Conservation (phyloP, 208 protist species). For the Naegleria fowleri region DNA sequence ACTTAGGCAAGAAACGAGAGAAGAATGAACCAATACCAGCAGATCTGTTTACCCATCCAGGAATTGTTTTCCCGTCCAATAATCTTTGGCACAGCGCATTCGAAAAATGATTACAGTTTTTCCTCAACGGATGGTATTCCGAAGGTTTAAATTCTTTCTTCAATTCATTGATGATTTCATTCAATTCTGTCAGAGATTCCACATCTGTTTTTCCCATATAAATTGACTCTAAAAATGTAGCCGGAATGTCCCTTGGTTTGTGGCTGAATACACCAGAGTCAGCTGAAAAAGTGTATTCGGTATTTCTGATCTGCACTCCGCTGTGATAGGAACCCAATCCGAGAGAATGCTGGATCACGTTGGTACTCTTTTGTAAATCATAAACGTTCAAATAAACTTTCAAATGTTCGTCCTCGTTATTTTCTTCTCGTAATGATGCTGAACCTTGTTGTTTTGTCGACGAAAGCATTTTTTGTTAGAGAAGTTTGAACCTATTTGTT, state of each 20-base stretch:
- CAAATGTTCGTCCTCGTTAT: not conserved
- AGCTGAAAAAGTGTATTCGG: not conserved
- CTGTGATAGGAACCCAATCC: not conserved
- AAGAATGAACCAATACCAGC: not conserved
- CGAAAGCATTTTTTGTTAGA: no score
- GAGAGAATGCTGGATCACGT: not conserved
- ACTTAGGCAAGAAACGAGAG: not conserved
- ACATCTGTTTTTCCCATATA: not conserved
- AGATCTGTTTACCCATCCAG: not conserved
- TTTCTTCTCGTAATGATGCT: no score
- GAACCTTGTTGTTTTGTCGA: no score
- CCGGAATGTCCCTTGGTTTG: not conserved
- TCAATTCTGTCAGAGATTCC: not conserved
- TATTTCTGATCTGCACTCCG: not conserved
- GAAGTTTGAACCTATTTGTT: no score
- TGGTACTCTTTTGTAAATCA: not conserved
- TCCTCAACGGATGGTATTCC: not conserved
- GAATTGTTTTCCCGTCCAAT: not conserved
- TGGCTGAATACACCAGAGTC: not conserved
- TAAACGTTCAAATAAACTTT: conserved; percentile 1
- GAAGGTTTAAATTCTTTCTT: not conserved
- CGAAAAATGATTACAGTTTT: conserved; percentile 18
- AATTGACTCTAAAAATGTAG: not conserved
- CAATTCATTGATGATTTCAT: not conserved
- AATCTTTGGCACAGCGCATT: not conserved